A percentile compares a stretch with the other conserved stretches of the same genome.
Conservation (phyloP, 805 yeast genomes). For the Candida stauntonica region DNA sequence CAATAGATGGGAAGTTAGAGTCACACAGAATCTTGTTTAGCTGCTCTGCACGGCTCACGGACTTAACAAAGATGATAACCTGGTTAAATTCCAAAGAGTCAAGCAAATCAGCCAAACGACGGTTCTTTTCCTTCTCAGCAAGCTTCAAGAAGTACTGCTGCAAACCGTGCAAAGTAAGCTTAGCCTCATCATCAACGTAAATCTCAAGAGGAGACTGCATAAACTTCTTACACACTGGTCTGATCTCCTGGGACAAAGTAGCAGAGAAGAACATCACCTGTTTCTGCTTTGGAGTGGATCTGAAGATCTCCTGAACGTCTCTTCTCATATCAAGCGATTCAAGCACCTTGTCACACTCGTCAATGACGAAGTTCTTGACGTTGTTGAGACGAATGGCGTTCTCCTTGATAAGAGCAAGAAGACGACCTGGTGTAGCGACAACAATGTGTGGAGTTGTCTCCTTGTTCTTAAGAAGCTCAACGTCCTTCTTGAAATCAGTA, state of each 20-base stretch:
- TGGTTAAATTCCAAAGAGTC: conserved; percentile 96
- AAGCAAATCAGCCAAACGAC: conserved; percentile 84
- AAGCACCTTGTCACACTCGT: conserved; percentile 97
- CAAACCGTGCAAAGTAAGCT: conserved; percentile 94
- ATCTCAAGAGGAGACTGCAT: conserved; percentile 97
- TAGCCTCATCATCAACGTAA: conserved; percentile 96
- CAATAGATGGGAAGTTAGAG: conserved; percentile 94
- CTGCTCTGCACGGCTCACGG: conserved; percentile 88
- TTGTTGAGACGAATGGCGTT: conserved; percentile 81
- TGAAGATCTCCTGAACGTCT: conserved; percentile 96
- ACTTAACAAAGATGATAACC: conserved; percentile 92
- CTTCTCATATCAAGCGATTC: conserved; percentile 93
- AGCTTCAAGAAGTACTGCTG: conserved; percentile 94
- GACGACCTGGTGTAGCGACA: conserved; percentile 98
- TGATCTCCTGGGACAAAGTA: conserved; percentile 87
- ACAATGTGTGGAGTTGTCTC: conserved; percentile 95
- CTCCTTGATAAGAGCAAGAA: conserved; percentile 90
- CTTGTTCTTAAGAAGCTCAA: conserved; percentile 82
- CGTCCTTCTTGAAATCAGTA: conserved; percentile 77
- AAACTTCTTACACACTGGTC: conserved; percentile 96
- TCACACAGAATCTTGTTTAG: conserved; percentile 84
- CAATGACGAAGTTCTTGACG: conserved; percentile 91
- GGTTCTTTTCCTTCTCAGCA: conserved; percentile 88
- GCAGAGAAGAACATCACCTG: conserved; percentile 99
- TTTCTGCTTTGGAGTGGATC: conserved; percentile 96